phyloP scores from a whole-genome alignment of 2,329 filamentous ascomycete species.

The Aureobasidium namibiae region DNA sequence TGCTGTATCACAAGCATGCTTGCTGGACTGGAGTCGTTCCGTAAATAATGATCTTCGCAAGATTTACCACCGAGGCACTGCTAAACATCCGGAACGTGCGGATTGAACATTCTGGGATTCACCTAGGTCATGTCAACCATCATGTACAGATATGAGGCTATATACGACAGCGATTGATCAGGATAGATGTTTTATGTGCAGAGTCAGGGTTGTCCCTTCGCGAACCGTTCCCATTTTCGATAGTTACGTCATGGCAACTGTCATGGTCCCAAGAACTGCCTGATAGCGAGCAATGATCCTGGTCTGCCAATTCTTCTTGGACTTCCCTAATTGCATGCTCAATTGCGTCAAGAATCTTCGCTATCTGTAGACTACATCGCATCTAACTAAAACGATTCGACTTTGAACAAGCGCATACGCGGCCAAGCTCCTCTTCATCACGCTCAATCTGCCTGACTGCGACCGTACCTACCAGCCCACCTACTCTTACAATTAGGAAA shows the following conservation, averaged over 20 bases:
- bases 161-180: background rate
- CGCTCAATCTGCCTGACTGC: background rate
- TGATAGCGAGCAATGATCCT: background rate
- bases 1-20: background rate
- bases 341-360: too few relatives aligned
- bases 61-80: too few relatives aligned
- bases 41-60: too few relatives aligned
- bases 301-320: background rate
- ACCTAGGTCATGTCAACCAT: background rate
- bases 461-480: background rate
- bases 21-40: too few relatives aligned
- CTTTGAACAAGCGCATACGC: background rate
- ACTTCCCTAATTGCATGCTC: background rate
- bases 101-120: too few relatives aligned
- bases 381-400: background rate
- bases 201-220: background rate
- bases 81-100: too few relatives aligned
- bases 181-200: background rate
- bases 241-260: conserved; percentile 1
- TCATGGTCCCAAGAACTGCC: background rate
- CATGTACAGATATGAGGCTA: background rate
- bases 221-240: background rate
- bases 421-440: background rate
- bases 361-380: background rate
- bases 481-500: background rate